Evolutionary conservation across 2,329 filamentous ascomycete species (phyloP).

Genomic region (Scedosporium minutisporum): DNA sequence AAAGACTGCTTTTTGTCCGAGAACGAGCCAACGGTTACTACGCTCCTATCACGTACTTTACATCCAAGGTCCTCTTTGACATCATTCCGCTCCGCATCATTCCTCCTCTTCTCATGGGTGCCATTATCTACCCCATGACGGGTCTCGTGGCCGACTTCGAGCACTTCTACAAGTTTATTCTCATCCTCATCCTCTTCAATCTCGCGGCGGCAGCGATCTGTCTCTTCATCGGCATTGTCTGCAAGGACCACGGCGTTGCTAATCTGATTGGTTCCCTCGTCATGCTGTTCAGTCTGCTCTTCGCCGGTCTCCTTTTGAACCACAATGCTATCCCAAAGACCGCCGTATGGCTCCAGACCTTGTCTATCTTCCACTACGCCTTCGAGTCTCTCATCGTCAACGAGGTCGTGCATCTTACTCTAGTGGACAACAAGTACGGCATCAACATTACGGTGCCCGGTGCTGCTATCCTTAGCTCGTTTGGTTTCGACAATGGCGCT

Average conservation of each 20-base stretch:
- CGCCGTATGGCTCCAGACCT: slow-evolving; percentile 79
- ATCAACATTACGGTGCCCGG: slow-evolving; percentile 94
- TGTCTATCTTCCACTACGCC: slow-evolving; percentile 67
- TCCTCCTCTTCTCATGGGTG: slow-evolving; percentile 87
- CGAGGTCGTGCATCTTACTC: slow-evolving; percentile 74
- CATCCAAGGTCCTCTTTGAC: slow-evolving; percentile 95
- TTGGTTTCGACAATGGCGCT: slow-evolving; percentile 83
- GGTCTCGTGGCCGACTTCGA: slow-evolving; percentile 72
- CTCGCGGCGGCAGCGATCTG: slow-evolving; percentile 88
- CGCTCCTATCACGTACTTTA: slow-evolving; percentile 84
- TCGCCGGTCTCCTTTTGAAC: slow-evolving; percentile 88
- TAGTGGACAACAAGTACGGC: slow-evolving; percentile 91
- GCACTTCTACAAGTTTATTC: slow-evolving; percentile 84
- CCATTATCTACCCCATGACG: slow-evolving; percentile 97
- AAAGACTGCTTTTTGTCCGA: slow-evolving; percentile 81
- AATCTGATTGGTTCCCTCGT: slow-evolving; percentile 90
- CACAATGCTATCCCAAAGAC: slow-evolving; percentile 82
- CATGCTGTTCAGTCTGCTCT: slow-evolving; percentile 94
- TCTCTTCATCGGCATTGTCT: slow-evolving; percentile 91
- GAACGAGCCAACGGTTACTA: slow-evolving; percentile 98
- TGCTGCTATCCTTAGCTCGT: slow-evolving; percentile 84
- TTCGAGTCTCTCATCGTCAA: slow-evolving; percentile 18
- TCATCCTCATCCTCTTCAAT: slow-evolving; percentile 92
- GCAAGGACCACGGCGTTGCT: slow-evolving; percentile 82
- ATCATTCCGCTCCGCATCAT: slow-evolving; percentile 90